Base-by-base conservation (phyloP, 768 basidiomycete species). In the Terana coerulea region DNA sequence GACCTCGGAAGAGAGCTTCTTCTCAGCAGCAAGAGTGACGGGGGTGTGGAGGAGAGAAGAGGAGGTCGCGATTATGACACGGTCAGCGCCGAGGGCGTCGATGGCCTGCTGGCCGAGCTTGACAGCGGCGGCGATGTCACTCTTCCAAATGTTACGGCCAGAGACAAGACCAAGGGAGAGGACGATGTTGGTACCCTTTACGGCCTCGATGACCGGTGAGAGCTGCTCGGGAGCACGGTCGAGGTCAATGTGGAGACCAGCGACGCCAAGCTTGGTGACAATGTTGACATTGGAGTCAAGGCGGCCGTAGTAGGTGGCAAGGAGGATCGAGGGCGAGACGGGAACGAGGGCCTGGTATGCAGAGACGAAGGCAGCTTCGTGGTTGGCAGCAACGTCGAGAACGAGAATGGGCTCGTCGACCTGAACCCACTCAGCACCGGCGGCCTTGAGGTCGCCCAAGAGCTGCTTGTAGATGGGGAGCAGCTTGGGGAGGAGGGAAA, bases 141-240 rank as follows among this genome's bases (percentile, higher is more conserved):
- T 87, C 84, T 98, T 99, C 97, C 97, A 99, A 76, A 99, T 91
- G 80, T 98, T 98, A 67, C 97, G 93, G 49, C 97, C 97, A 39
- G 97, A 98, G 58, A 99, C 90, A 55, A 98, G 69, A 72, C 97
- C 97, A 56, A 98, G 85, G 34, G 97, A 98, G 47, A 99, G 80
- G 57, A 86, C 65, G 56, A 93, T 79, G 64, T 70, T 72, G 59
- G 92, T 95, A 56, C 79, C 67, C 78, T 94, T 97, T 70, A 98
- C 68, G 51, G 92, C 93, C 37, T 76, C 78, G 57, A 95, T 56
- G 57, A 92, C 88, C 40, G 77, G 77, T 44, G 89, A 86, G 57
- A 99, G 84, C 72, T 99, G 97, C 49, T 70, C 79, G 28, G 95
- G 88, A 51, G 91, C 95, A 69, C 95, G 93, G 74, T 89, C 86